These are phyloP conservation scores for Corymbia maculata DNA, from an alignment of 345 rosid genomes.

Conservation along the genomic window DNA sequence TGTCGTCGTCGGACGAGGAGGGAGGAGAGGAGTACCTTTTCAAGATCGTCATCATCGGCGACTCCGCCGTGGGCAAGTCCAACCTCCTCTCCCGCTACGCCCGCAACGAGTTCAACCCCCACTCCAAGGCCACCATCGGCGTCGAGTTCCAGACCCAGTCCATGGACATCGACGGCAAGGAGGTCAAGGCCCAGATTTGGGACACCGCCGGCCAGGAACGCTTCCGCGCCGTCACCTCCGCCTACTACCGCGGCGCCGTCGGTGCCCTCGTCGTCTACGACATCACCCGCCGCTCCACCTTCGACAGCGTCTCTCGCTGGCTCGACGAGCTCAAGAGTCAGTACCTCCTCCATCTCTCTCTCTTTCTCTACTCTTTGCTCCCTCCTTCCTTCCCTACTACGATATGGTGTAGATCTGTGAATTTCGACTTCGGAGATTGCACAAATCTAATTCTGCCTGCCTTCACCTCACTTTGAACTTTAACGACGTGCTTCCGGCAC, in stretches of 20 bases:
- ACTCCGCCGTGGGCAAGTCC: conserved; percentile 95
- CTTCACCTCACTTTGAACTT: not conserved
- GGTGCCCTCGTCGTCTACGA: conserved; percentile 86
- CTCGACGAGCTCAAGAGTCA: conserved; percentile 71
- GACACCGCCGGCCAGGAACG: conserved; percentile 96
- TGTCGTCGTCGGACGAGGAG: conserved; percentile 48
- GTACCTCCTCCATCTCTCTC: not conserved
- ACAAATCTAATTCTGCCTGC: not conserved
- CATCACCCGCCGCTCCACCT: conserved; percentile 61
- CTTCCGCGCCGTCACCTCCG: conserved; percentile 91
- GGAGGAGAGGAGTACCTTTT: conserved; percentile 78
- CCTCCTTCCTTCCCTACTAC: not conserved
- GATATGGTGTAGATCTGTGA: not conserved
- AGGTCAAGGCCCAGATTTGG: conserved; percentile 98
- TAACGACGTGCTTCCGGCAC: not conserved
- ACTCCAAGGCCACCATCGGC: conserved; percentile 92
- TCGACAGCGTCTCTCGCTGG: conserved; percentile 78
- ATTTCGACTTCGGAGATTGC: not conserved
- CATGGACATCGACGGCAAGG: conserved; percentile 79
- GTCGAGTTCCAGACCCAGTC: conserved; percentile 92
- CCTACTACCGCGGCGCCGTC: conserved; percentile 93
- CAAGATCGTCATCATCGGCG: conserved; percentile 83
- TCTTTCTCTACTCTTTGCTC: not conserved
- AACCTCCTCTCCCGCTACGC: conserved; percentile 90
- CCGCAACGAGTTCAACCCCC: conserved; percentile 79